phyloP scores from a whole-genome alignment of 2,329 filamentous ascomycete species.

The Cladosporium sp. region DNA sequence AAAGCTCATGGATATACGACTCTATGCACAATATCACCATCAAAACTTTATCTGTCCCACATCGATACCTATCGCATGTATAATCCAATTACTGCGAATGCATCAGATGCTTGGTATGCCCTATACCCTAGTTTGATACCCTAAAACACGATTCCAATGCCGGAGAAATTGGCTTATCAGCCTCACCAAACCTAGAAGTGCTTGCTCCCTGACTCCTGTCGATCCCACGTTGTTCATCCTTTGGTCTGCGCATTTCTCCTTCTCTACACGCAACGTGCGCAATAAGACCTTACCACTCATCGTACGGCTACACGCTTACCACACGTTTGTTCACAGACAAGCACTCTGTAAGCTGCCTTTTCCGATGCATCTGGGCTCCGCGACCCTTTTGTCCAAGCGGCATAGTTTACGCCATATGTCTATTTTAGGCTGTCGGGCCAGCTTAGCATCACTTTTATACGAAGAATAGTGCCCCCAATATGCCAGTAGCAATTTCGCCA shows the following conservation, averaged over 20 bases:
- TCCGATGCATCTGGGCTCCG: background rate
- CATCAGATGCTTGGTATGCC: background rate
- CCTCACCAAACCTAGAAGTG: background rate
- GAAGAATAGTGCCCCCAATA: background rate
- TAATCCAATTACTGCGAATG: background rate
- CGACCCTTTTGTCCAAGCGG: background rate
- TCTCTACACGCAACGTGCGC: constrained; percentile 3
- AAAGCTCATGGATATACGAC: background rate
- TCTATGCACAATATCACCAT: background rate
- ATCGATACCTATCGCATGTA: background rate
- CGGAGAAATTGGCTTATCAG: background rate
- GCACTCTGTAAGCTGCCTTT: background rate
- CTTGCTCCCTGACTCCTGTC: constrained; percentile 6
- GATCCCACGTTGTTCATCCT: constrained; percentile 1
- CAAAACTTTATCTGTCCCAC: background rate
- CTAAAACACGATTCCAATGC: background rate
- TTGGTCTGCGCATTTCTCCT: background rate
- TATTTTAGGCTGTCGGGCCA: constrained; percentile 1
- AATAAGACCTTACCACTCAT: background rate
- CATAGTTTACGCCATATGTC: constrained; percentile 5
- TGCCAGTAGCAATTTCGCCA: constrained; percentile 8
- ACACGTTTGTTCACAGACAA: background rate
- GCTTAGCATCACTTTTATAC: background rate
- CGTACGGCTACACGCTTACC: background rate
- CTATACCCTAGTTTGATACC: background rate